Evolutionary conservation across 257 asterid species (phyloP), one percentile per base, ranked within the genome.

Genomic region (Solanum piurae): DNA sequence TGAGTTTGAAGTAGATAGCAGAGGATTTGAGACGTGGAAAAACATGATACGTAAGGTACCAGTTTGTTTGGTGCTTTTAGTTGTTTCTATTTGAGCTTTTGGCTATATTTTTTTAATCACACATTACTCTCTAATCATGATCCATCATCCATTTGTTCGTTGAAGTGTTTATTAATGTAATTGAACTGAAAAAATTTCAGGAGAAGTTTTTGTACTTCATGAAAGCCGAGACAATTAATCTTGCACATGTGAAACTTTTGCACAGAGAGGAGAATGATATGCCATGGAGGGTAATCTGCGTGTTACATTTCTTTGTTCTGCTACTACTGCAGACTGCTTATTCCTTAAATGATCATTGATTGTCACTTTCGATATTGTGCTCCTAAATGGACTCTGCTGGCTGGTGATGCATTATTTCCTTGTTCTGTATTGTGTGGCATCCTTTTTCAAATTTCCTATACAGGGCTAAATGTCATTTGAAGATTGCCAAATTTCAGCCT

Each of bases 11-110:
- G 87, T 91, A 18, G 94, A 93, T 73, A 90, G 90, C 86, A 89
- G 83, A 87, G 97, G 94, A 66, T 89, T 89, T 21, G 94, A 90
- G 62, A 85, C 12, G 7, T 95, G 98, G 98, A 92, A 85, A 91
- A 90, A 88, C 75, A 93, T 94, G 96, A 87, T 93, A 34, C 82
- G 31, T 42, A 66, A 87, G 95, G 98, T 94, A 89, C 31, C 58
- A 76, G 21, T 52, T n/a, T 66, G 38, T 72, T 40, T 16, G 12
- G 6, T 11, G 20, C 46, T 34, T 72, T 52, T 73, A 40, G 44
- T 52, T 34, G 7, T 34, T 12, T 55, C 10, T 6, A 36, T 29
- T 79, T 31, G 33, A n/a, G 13, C 55, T 72, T 27, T 88, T 31
- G 36, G 34, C 73, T 21, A 0, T 12, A 44, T 85, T 2, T 6